Evolutionary conservation across 805 yeast genomes (phyloP), one percentile per base, ranked within the genome.

Genomic region (Novakomyces olei): DNA sequence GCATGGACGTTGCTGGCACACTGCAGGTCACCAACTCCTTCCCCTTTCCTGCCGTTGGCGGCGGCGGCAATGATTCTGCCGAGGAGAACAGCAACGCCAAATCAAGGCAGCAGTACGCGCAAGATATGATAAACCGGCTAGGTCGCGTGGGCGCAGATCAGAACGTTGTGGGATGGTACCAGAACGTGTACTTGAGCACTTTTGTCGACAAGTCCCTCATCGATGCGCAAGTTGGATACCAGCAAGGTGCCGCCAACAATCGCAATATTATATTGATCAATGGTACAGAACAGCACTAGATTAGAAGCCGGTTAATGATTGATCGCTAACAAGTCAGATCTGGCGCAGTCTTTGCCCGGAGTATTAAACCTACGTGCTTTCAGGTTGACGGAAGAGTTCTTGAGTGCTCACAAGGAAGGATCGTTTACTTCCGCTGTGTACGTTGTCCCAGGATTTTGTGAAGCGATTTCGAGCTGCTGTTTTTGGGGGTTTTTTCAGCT

Each of bases 151-250:
- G 73, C 31, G 60, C 67, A 38, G 83, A 81, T 29, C 60, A 69
- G 27, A 76, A 71, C 47, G 61, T 72, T 38, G 65, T 72, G 40
- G 93, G 93, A 22, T 79, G 83, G 80, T 79, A 76, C 55, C 67
- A 77, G 47, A 61, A 74, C 28, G 62, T 80, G 19, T 56, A 60
- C 33, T 64, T 75, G 26, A 88, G 88, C 29, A 69, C 69, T 48
- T 71, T 70, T 47, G 66, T 72, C 45, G 69, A 71, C 37, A 29
- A 25, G 16, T 63, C 66, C 34, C 59, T 76, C 33, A 60, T 80
- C 19, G 92, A 79, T 44, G 62, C 70, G 26, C 61, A 79, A 55
- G 66, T 70, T 29, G 66, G 65, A 37, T 67, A 67, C 47, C 88
- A 77, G 54, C 50, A 53, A 40, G 58, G 58, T 47, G 65, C 67